These are phyloP conservation scores for Zygosaccharomyces bailii DNA, from an alignment of 805 yeast genomes.

Conservation along the genomic window DNA sequence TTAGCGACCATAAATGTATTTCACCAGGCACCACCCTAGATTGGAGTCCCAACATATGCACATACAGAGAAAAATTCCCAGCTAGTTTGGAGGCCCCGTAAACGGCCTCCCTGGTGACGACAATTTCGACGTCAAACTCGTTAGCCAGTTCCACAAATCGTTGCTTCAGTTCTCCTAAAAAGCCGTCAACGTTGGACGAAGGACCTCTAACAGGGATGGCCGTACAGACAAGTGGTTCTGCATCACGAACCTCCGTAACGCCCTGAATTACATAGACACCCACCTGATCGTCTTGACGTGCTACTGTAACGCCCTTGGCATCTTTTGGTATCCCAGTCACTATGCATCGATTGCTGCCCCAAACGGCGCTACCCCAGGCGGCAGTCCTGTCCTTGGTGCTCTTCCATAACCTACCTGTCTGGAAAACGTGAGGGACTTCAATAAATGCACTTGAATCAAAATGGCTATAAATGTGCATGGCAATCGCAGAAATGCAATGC, in stretches of 20 bases:
- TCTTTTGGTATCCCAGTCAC: slow-evolving; percentile 1
- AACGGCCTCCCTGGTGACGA: slow-evolving; percentile 13
- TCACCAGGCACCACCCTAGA: slow-evolving; percentile 19
- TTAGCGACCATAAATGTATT: slow-evolving; percentile 18
- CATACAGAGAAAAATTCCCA: slow-evolving; percentile 2
- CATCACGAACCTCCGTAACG: slow-evolving; percentile 13
- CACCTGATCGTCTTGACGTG: slow-evolving; percentile 6
- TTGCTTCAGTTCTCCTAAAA: slow-evolving; percentile 9
- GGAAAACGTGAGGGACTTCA: slow-evolving; percentile 14
- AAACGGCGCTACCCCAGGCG: slow-evolving; percentile 6
- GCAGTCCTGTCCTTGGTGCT: slow-evolving; percentile 5
- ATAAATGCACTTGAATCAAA: slow-evolving; percentile 16
- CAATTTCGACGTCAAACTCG: slow-evolving; percentile 22
- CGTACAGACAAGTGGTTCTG: slow-evolving; percentile 11
- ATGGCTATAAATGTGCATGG: slow-evolving; percentile 13
- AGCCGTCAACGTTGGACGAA: background rate
- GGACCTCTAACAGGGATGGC: slow-evolving; percentile 3
- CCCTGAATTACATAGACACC: slow-evolving; percentile 9
- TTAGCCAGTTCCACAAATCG: slow-evolving; percentile 13
- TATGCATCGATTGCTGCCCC: slow-evolving; percentile 4
- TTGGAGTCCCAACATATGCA: slow-evolving; percentile 23
- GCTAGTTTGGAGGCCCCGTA: slow-evolving; percentile 7
- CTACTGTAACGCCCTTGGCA: slow-evolving; percentile 10
- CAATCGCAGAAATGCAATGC: slow-evolving; percentile 6
- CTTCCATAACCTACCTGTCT: slow-evolving; percentile 19